phyloP scores from a whole-genome alignment of 306 rosid species.

The Cucurbita moschata region DNA sequence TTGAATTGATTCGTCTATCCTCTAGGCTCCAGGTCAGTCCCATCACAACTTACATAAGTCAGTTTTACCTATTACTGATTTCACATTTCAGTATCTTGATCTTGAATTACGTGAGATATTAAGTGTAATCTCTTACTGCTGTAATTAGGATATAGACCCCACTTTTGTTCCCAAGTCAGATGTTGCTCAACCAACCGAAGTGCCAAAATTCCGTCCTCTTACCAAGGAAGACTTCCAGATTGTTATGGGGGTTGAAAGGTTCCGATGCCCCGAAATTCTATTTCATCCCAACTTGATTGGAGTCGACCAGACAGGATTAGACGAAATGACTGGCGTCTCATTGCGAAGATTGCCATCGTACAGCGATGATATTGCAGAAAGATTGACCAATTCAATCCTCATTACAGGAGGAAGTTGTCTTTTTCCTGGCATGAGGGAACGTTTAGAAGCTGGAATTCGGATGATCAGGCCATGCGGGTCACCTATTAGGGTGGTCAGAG shows the following conservation, averaged over 20 bases:
- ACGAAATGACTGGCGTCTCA: constrained; percentile 84
- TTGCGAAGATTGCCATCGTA: constrained; percentile 56
- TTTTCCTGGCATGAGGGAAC: constrained; percentile 63
- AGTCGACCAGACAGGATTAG: constrained; percentile 78
- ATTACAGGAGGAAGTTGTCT: constrained; percentile 77
- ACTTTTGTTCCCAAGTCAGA: constrained; percentile 67
- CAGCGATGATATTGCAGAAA: constrained; percentile 31
- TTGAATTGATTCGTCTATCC: constrained; percentile 53
- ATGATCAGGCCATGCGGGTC: constrained; percentile 79
- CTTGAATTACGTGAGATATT: not conserved
- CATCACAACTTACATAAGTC: not conserved
- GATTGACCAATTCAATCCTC: constrained; percentile 57
- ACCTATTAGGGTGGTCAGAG: constrained; percentile 56
- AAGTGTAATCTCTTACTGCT: not conserved
- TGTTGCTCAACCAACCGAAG: constrained; percentile 39
- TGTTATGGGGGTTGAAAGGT: constrained; percentile 70
- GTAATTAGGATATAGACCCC: constrained; percentile 62
- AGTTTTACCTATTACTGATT: not conserved
- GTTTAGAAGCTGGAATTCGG: constrained; percentile 73
- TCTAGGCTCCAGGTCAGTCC: constrained; percentile 67
- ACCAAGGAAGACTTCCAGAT: constrained; percentile 80
- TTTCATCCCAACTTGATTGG: constrained; percentile 86
- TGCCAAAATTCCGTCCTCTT: constrained; percentile 42
- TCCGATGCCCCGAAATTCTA: constrained; percentile 85
- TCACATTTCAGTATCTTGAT: not conserved